Conservation (phyloP, 495 filamentous ascomycete species). For the Wilcoxina mikolae region DNA sequence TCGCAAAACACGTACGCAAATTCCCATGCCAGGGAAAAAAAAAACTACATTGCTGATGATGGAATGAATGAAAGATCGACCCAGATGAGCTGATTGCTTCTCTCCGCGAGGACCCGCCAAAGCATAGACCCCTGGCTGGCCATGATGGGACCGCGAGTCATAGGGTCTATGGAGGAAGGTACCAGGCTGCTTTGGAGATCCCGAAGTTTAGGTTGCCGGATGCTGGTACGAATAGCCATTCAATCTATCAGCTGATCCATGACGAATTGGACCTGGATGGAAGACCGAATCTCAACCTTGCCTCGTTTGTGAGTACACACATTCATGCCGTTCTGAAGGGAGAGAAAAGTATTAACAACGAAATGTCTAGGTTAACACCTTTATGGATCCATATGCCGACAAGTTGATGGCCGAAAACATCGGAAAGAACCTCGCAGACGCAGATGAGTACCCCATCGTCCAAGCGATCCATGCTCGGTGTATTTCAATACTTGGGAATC, state of each 20-base stretch:
- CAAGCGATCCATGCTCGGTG: slow-evolving; percentile 59
- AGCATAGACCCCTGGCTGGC: slow-evolving; percentile 32
- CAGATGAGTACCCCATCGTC: slow-evolving; percentile 64
- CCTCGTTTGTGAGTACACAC: slow-evolving; percentile 59
- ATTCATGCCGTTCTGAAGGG: no score
- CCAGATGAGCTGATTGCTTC: slow-evolving; percentile 46
- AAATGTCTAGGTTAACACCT: no score
- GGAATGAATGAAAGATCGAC: slow-evolving; percentile 37
- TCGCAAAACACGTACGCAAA: slow-evolving; percentile 22
- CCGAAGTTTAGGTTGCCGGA: slow-evolving; percentile 52
- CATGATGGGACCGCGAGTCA: slow-evolving; percentile 34
- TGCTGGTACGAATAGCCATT: slow-evolving; percentile 47
- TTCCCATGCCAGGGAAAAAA: not conserved
- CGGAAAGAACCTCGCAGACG: slow-evolving; percentile 48
- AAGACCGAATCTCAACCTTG: slow-evolving; percentile 55
- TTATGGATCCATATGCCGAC: slow-evolving; percentile 52
- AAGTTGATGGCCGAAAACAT: slow-evolving; percentile 54
- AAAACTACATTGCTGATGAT: not conserved
- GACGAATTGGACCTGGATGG: slow-evolving; percentile 65
- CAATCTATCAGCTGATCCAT: slow-evolving; percentile 52
- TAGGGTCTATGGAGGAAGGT: slow-evolving; percentile 50
- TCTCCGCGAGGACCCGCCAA: slow-evolving; percentile 37
- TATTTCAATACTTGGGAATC: slow-evolving; percentile 51
- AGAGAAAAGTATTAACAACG: no score
- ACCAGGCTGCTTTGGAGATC: slow-evolving; percentile 46